Percentiles rank a stretch among this genome's conserved stretches.
phyloP scores from a whole-genome alignment of 352 stramenopile genomes.

The Globisporangium solare region DNA sequence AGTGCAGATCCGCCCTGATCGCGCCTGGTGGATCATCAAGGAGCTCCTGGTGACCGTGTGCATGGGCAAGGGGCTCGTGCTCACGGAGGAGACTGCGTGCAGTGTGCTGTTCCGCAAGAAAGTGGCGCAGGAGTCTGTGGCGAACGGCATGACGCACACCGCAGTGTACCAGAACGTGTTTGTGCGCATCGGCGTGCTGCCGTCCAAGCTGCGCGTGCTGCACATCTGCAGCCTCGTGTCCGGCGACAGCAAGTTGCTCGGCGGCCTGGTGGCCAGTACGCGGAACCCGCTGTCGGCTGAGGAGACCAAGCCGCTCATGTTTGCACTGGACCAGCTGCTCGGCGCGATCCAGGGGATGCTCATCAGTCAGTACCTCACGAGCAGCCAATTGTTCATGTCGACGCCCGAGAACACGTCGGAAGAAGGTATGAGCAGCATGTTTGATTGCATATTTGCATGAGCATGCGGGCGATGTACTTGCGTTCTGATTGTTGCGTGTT shows the following conservation, averaged over 20 bases:
- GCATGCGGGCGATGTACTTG: no score
- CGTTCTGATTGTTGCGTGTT: background rate
- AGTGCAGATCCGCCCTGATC: conserved; percentile 64
- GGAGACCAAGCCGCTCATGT: conserved; percentile 40
- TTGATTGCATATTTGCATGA: background rate
- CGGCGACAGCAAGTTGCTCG: conserved; percentile 62
- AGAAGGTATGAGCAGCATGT: conserved; percentile 25
- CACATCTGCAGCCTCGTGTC: conserved; percentile 63
- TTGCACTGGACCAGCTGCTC: conserved; percentile 58
- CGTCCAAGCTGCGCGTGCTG: conserved; percentile 72
- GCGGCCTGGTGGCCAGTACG: conserved; percentile 41
- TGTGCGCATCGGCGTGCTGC: conserved; percentile 62
- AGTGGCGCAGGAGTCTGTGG: conserved; percentile 50
- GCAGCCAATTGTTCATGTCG: conserved; percentile 75
- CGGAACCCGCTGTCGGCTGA: conserved; percentile 29
- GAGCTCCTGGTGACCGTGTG: conserved; percentile 75
- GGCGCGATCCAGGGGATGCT: conserved; percentile 65
- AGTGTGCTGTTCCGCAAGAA: conserved; percentile 74
- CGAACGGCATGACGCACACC: conserved; percentile 58
- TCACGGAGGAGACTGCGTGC: conserved; percentile 44
- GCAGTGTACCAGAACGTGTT: conserved; percentile 75
- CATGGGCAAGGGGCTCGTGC: conserved; percentile 67
- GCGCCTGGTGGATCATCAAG: conserved; percentile 70
- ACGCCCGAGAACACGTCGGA: conserved; percentile 67
- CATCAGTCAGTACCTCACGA: conserved; percentile 57